Conservation (phyloP, 495 filamentous ascomycete species). For the Cudoniella acicularis region DNA sequence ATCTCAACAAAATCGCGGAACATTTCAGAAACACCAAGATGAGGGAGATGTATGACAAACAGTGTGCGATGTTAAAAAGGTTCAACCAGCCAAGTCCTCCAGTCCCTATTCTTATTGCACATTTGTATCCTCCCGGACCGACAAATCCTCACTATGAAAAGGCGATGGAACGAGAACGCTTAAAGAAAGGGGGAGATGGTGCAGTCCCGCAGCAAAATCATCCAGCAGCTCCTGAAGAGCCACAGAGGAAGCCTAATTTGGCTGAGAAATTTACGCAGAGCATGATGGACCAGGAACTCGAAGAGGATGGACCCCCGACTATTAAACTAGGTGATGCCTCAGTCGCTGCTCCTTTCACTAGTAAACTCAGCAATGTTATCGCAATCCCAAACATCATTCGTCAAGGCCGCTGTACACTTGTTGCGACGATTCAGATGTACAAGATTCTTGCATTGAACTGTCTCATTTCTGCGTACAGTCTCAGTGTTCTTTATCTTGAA, state of each 20-base stretch:
- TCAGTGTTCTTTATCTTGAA: conserved; percentile 93
- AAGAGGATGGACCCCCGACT: conserved; percentile 86
- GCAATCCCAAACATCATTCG: conserved; percentile 98
- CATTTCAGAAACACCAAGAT: conserved; percentile 92
- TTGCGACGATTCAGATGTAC: conserved; percentile 99
- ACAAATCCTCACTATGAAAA: conserved; percentile 94
- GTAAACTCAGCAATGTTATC: conserved; percentile 94
- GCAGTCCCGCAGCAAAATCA: conserved; percentile 55
- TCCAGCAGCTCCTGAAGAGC: conserved; percentile 49
- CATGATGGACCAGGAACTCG: conserved; percentile 88
- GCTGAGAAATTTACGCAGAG: conserved; percentile 82
- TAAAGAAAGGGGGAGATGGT: no score
- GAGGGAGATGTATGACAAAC: conserved; percentile 98
- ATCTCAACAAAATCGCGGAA: conserved; percentile 85
- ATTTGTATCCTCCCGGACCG: conserved; percentile 89
- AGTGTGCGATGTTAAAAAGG: conserved; percentile 79
- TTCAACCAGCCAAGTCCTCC: conserved; percentile 92
- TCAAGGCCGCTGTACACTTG: conserved; percentile 93
- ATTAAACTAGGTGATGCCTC: conserved; percentile 98
- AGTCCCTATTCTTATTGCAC: conserved; percentile 84
- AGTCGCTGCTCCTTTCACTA: conserved; percentile 94
- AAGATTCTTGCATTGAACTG: conserved; percentile 99
- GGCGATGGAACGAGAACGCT: conserved; percentile 82
- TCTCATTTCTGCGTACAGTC: conserved; percentile 95
- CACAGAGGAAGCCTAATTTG: conserved; percentile 64